phyloP scores from a whole-genome alignment of 805 yeast species.

The Candida pseudofarinosa region DNA sequence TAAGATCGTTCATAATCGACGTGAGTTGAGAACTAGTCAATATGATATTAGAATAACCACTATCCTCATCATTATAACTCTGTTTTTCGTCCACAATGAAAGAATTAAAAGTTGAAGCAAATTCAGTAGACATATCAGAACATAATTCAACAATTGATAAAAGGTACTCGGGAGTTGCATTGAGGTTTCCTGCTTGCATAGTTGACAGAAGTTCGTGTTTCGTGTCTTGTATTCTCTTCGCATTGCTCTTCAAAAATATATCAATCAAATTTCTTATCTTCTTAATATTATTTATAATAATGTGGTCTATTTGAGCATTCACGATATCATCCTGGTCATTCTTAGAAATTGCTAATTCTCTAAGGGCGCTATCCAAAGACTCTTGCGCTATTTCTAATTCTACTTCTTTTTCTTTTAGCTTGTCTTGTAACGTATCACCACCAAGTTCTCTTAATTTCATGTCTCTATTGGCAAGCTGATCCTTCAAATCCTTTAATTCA shows the following conservation, averaged over 20 bases:
- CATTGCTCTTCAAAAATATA: constrained; percentile 64
- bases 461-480: constrained; percentile 39
- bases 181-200: constrained; percentile 77
- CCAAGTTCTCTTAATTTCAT: constrained; percentile 17
- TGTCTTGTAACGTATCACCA: constrained; percentile 34
- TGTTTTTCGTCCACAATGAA: constrained; percentile 73
- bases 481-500: constrained; percentile 54
- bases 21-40: constrained; percentile 62
- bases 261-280: constrained; percentile 58
- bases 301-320: constrained; percentile 56
- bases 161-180: constrained; percentile 66
- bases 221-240: constrained; percentile 69
- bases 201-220: constrained; percentile 70
- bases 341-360: constrained; percentile 51
- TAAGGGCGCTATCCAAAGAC: constrained; percentile 68
- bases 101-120: constrained; percentile 71
- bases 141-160: constrained; percentile 68
- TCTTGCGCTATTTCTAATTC: constrained; percentile 78
- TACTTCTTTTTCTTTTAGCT: constrained; percentile 63
- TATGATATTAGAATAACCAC: constrained; percentile 61
- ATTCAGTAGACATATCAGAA: constrained; percentile 69
- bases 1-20: constrained; percentile 55
- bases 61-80: constrained; percentile 32
- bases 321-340: constrained; percentile 48
- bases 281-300: constrained; percentile 43